A percentile compares a stretch with the other conserved stretches of the same genome.
These are phyloP conservation scores for Xylaria telfairii DNA, from an alignment of 495 filamentous ascomycete genomes.

Conservation along the genomic window DNA sequence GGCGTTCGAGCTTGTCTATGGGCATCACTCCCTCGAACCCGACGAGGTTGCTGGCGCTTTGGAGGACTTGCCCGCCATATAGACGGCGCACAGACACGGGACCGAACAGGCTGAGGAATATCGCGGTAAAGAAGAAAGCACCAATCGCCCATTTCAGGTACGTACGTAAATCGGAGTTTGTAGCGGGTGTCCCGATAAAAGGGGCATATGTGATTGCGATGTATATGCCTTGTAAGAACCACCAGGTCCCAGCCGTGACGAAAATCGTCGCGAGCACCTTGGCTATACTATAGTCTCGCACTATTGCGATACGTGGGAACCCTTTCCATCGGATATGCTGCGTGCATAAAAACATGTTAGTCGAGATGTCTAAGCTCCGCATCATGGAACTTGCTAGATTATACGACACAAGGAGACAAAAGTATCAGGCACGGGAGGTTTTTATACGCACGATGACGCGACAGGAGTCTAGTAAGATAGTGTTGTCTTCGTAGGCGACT, in stretches of 20 bases:
- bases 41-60: constrained; percentile 29
- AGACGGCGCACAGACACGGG: constrained; percentile 24
- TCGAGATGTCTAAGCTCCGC: too few species aligned
- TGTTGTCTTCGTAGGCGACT: constrained; percentile 48
- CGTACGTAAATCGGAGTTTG: not conserved
- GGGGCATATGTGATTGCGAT: not conserved
- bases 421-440: too few species aligned
- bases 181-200: not conserved
- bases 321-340: constrained; percentile 18
- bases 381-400: too few species aligned
- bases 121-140: constrained; percentile 11
- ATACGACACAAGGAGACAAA: too few species aligned
- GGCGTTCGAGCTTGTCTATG: constrained; percentile 28
- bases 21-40: constrained; percentile 37
- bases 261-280: constrained; percentile 13
- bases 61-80: constrained; percentile 29
- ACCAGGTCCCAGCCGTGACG: constrained; percentile 24
- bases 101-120: constrained; percentile 21
- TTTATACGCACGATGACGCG: too few species aligned
- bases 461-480: constrained; percentile 42
- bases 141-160: not conserved
- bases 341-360: too few species aligned
- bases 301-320: not conserved
- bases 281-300: not conserved
- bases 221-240: not conserved